Conservation (phyloP, 2,329 filamentous ascomycete species). For the Calonectria pauciramosa region DNA sequence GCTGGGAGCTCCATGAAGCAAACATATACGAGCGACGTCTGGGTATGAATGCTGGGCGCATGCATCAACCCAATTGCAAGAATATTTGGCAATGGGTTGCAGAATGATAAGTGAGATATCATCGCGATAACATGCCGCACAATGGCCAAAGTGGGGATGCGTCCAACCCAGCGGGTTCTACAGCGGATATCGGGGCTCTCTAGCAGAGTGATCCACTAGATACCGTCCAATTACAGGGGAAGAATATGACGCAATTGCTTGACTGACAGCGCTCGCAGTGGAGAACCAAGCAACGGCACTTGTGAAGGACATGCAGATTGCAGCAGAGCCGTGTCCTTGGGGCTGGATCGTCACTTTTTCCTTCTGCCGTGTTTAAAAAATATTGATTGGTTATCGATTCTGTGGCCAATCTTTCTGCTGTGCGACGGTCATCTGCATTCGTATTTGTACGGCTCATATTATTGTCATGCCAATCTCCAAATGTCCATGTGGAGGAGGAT, state of each 20-base stretch:
- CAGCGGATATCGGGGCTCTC: background rate
- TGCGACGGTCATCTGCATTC: no score
- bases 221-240: background rate
- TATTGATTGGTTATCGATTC: no score
- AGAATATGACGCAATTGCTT: background rate
- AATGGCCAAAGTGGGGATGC: background rate
- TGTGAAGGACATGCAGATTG: background rate
- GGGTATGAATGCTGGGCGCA: no score
- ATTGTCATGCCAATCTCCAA: no score
- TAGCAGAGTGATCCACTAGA: background rate
- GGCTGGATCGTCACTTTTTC: background rate
- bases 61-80: background rate
- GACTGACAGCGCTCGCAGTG: background rate
- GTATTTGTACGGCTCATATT: no score
- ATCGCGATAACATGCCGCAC: background rate
- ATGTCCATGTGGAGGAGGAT: background rate
- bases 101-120: background rate
- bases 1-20: no score
- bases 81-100: background rate
- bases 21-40: background rate
- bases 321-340: background rate
- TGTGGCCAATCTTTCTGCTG: no score
- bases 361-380: no score
- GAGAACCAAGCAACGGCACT: background rate
- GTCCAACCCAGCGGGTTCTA: background rate